Conservation (phyloP, 371 early-diverging fungal species). For the Syncephalastrum monosporum region DNA sequence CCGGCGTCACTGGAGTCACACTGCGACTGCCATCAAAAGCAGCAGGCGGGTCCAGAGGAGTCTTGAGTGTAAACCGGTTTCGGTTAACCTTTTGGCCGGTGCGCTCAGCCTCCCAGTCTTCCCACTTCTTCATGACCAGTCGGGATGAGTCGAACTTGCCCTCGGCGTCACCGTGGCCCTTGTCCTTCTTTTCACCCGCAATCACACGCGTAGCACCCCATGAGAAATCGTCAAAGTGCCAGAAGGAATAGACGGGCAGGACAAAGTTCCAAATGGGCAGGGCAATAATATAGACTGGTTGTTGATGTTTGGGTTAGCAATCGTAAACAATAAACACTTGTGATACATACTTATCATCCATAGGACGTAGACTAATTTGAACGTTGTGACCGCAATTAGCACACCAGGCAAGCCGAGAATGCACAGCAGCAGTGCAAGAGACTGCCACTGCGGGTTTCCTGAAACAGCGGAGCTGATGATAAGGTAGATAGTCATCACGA, state of each 20-base stretch:
- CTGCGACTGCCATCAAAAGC: slow-evolving; percentile 32
- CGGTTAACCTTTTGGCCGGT: slow-evolving; percentile 36
- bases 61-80: slow-evolving; percentile 31
- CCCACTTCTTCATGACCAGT: slow-evolving; percentile 64
- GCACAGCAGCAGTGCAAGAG: slow-evolving; percentile 64
- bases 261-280: slow-evolving; percentile 97
- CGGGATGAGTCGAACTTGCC: slow-evolving; percentile 68
- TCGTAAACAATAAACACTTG: no score
- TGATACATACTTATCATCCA: slow-evolving; percentile 70
- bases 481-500: slow-evolving; percentile 59
- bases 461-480: slow-evolving; percentile 53
- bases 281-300: slow-evolving; percentile 62
- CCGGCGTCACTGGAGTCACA: slow-evolving; percentile 20
- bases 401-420: slow-evolving; percentile 83
- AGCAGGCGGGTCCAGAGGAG: slow-evolving; percentile 25
- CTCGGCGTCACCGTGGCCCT: slow-evolving; percentile 62
- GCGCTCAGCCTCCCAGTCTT: slow-evolving; percentile 74
- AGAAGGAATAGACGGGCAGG: slow-evolving; percentile 91
- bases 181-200: slow-evolving; percentile 65
- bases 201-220: slow-evolving; percentile 91
- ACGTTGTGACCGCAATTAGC: slow-evolving; percentile 84
- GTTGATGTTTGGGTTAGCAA: neutral
- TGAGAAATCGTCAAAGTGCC: slow-evolving; percentile 96
- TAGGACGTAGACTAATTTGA: slow-evolving; percentile 73
- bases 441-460: slow-evolving; percentile 53